Conservation (phyloP, 768 basidiomycete genomes). For the Pisolithus microcarpus region DNA sequence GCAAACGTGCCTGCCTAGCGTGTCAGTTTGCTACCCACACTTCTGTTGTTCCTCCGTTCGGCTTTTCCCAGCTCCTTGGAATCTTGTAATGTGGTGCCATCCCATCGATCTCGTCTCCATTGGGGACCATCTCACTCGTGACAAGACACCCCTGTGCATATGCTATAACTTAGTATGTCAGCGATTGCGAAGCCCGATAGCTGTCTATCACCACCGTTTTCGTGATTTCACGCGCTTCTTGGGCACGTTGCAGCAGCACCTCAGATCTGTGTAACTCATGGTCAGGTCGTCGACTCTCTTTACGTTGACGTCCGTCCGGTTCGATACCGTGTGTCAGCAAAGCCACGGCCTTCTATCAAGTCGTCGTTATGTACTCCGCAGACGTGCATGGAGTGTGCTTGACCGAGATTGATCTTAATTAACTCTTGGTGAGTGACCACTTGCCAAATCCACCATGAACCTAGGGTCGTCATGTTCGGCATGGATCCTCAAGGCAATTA, state of each 20-base stretch:
- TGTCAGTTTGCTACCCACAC: constrained; percentile 15
- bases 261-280: constrained; percentile 24
- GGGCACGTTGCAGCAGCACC: constrained; percentile 30
- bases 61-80: not conserved
- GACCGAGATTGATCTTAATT: constrained; percentile 30
- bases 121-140: not conserved
- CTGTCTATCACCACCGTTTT: constrained; percentile 27
- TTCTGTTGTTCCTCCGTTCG: constrained; percentile 10
- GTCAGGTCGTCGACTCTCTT: constrained; percentile 22
- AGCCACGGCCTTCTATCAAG: constrained; percentile 25
- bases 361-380: constrained; percentile 32
- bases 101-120: no score
- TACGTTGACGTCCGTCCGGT: constrained; percentile 24
- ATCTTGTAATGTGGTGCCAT: no score
- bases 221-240: constrained; percentile 30
- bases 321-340: constrained; percentile 14
- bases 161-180: constrained; percentile 10
- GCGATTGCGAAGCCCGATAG: constrained; percentile 21
- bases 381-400: constrained; percentile 27
- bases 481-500: constrained; percentile 30
- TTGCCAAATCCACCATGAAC: constrained; percentile 14
- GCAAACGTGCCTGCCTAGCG: constrained; percentile 13
- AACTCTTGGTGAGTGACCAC: constrained; percentile 18
- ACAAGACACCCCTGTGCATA: constrained; percentile 9
- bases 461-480: constrained; percentile 25